These are phyloP conservation scores for Yamadazyma ubonensis DNA, from an alignment of 805 yeast species.

Conservation along the genomic window DNA sequence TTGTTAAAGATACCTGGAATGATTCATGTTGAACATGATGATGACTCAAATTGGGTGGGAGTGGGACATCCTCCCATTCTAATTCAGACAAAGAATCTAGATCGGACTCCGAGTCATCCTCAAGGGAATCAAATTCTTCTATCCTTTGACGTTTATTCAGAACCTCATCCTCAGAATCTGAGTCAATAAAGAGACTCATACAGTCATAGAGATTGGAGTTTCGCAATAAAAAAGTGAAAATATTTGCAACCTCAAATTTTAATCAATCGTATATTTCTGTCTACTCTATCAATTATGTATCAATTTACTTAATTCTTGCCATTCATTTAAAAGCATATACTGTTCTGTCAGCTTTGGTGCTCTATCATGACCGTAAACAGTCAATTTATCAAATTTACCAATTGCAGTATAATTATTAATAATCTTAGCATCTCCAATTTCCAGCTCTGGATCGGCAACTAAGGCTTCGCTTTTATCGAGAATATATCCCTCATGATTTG, in stretches of 20 bases:
- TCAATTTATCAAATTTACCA: slow-evolving; percentile 25
- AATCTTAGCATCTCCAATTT: slow-evolving; percentile 16
- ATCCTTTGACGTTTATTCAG: too few species aligned
- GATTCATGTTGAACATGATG: slow-evolving; percentile 3
- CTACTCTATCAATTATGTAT: slow-evolving; percentile 20
- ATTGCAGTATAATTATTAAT: slow-evolving; percentile 22
- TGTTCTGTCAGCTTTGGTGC: slow-evolving; percentile 20
- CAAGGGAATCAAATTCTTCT: too few species aligned
- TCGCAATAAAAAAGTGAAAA: background rate
- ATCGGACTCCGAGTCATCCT: slow-evolving; percentile 5
- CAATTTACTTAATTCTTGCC: slow-evolving; percentile 26
- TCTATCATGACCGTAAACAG: slow-evolving; percentile 34
- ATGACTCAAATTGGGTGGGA: slow-evolving; percentile 1
- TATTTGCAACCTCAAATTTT: too few species aligned
- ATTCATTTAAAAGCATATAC: slow-evolving; percentile 29
- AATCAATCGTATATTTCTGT: too few species aligned
- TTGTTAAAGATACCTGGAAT: background rate
- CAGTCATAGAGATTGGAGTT: slow-evolving; percentile 1
- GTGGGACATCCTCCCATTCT: slow-evolving; percentile 12
- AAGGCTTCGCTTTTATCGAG: slow-evolving; percentile 25
- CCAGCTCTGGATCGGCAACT: slow-evolving; percentile 16
- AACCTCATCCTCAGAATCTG: slow-evolving; percentile 9
- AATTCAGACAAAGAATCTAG: background rate
- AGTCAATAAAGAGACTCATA: slow-evolving; percentile 11
- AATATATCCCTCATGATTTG: slow-evolving; percentile 25